Base-by-base conservation (phyloP, 2,329 filamentous ascomycete genomes). In the Monosporascus sp. region DNA sequence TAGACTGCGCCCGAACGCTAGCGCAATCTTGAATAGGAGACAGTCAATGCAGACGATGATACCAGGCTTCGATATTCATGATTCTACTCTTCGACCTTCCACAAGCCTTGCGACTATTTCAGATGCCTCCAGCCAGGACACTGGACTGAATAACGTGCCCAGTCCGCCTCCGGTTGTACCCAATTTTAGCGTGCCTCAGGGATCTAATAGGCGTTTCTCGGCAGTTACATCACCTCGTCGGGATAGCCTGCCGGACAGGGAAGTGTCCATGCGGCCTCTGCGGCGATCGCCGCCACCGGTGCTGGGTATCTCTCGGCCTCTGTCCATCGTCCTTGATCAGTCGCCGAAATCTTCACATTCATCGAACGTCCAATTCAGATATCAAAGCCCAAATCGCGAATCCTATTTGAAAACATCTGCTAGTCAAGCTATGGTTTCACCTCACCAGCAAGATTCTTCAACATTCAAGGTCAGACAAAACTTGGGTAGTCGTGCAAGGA, bases 241-340 rank as follows among this genome's bases (percentile, higher is more conserved):
- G 5, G 55, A 52, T 48, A 55, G 47, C 31, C 48, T 48, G 22
- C 38, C 52, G 31, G 60, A 67, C 24, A 56, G 58, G 24, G 67
- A 68, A 40, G 58, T 58, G 51, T 59, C 58, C 7, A 48, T 54
- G n/a, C 65, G 67, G 47, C 44, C 56, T 7, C 47, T 58, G 15
- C 63, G 73, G 47, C 72, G 71, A 38, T 67, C 70, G 17, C 74
- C 77, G 2, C 77, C 79, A 2, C 75, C 77, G 1, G 70, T 75
- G 0, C 65, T 82, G 40, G 67, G 73, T 26, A 72, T 77, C 54
- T 74, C 78, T 2, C 73, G 79, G 6, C 78, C 79, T 2, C 66
- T 83, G 9, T 84, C 80, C 1, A 74, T 80, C 47, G 78, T 83
- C 2, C 67, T 76, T 50, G 80, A 84, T 54, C 74, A 80, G 46